Base-by-base conservation (phyloP, 495 filamentous ascomycete genomes). In the Antarctomyces pellizariae region DNA sequence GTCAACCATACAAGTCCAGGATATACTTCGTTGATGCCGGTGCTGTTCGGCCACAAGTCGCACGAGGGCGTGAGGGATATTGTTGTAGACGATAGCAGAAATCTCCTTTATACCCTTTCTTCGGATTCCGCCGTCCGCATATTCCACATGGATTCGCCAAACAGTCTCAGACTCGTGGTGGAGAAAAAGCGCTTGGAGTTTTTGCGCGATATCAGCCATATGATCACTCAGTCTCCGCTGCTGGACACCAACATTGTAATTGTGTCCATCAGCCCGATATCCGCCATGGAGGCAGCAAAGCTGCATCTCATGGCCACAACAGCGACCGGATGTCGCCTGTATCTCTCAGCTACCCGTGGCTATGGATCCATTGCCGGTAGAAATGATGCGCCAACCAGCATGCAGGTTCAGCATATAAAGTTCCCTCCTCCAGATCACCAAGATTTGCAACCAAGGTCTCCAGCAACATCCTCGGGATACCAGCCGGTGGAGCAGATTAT, bases 371-470 rank as follows among this genome's bases (percentile, higher is more conserved):
- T 69, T 45, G 53, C 57, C 4, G 52, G 62, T 7, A n/a, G n/a
- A n/a, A 53, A 63, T 14, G 57, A 68, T 13, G 67, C 80, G 0
- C 84, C 89, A 2, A 84, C 74, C 26, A 93, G 79, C 50, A 93
- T 99, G 82, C 83, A 92, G 44, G 68, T 93, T 12, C 76, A 89
- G 36, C 82, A 84, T 39, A 71, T 95, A 44, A 89, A 83, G 39
- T 90, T 92, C 30, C 89, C 86, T 5, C 84, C 86, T 0, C 40
- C 56, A 25, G 50, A 63, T 26, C 28, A 33, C 24, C 19, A 30
- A 15, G 20, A 26, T 31, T 34, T 17, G 26, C 39, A 27, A 33
- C 44, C 22, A 54, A 22, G 26, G 31, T 11, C 30, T 45, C 36
- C 42, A 42, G 17, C 14, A 45, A 47, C 29, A 35, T 40, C 24